A percentile compares a stretch with the other conserved stretches of the same genome.
phyloP scores from a whole-genome alignment of 768 basidiomycete genomes.

The Phlebiopsis flavidoalba region DNA sequence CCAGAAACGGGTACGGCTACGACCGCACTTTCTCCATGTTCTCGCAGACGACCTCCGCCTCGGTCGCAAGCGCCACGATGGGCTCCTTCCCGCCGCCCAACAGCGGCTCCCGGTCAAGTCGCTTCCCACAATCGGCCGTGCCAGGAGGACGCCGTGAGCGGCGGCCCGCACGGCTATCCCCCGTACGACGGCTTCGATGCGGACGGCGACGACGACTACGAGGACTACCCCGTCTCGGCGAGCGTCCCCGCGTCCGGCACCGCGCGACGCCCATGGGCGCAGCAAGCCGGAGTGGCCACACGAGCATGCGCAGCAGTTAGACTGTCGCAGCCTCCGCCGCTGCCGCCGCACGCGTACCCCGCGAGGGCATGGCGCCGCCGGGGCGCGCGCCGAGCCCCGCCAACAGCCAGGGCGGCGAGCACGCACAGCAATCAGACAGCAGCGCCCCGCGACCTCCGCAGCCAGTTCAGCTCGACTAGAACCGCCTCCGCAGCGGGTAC shows the following conservation, averaged over 20 bases:
- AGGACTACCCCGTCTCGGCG: constrained; percentile 61
- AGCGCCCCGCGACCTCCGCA: constrained; percentile 44
- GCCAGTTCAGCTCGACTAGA: constrained; percentile 71
- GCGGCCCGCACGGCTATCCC: constrained; percentile 51
- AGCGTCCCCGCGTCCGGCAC: constrained; percentile 48
- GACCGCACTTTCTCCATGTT: constrained; percentile 19
- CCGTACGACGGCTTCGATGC: constrained; percentile 67
- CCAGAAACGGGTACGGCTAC: constrained; percentile 26
- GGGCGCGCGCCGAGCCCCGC: constrained; percentile 47
- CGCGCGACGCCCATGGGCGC: constrained; percentile 69
- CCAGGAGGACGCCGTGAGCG: constrained; percentile 15
- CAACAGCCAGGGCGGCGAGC: constrained; percentile 22
- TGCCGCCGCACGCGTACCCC: constrained; percentile 25
- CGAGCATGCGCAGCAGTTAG: constrained; percentile 16
- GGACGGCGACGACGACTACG: constrained; percentile 70
- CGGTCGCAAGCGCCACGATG: constrained; percentile 19
- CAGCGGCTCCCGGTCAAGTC: constrained; percentile 11
- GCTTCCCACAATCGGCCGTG: constrained; percentile 20
- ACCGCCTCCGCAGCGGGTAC: constrained; percentile 48
- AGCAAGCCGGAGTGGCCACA: constrained; percentile 40
- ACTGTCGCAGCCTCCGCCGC: constrained; percentile 7
- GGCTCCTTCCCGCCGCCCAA: constrained; percentile 10
- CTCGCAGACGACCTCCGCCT: constrained; percentile 18
- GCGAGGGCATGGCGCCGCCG: constrained; percentile 16
- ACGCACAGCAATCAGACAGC: too few species aligned